Evolutionary conservation across 306 rosid species (phyloP).

Genomic region (Aeschynomene evenia): DNA sequence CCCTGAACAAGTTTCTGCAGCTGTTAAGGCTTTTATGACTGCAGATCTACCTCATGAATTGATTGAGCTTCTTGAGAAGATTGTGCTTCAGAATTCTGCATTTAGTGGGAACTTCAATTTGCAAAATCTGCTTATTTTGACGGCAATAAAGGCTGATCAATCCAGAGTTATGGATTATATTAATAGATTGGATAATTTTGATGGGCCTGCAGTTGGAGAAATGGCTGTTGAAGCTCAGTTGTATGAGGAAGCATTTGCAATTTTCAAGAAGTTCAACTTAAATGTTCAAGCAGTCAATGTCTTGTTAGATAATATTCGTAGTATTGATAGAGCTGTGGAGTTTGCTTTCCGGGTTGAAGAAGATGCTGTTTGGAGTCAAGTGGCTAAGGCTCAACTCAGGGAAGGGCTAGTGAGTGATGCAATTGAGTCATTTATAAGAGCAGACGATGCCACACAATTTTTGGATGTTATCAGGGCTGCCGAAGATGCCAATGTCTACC

Average conservation of each 20-base stretch:
- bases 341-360: constrained; percentile 99
- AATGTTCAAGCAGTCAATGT: constrained; percentile 99
- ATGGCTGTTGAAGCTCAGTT: constrained; percentile 94
- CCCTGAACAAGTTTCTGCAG: constrained; percentile 99
- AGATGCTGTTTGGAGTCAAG: constrained; percentile 99
- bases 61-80: constrained; percentile 99
- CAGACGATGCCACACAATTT: constrained; percentile 92
- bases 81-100: constrained; percentile 98
- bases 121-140: constrained; percentile 91
- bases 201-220: constrained; percentile 98
- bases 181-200: constrained; percentile 93
- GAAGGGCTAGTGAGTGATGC: constrained; percentile 99
- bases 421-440: constrained; percentile 93
- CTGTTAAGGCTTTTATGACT: constrained; percentile 99
- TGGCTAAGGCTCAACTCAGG: constrained; percentile 95
- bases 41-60: constrained; percentile 98
- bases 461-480: constrained; percentile 93
- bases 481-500: constrained; percentile 75
- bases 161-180: constrained; percentile 99
- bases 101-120: constrained; percentile 98
- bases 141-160: constrained; percentile 96
- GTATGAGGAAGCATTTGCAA: constrained; percentile 90
- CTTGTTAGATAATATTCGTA: constrained; percentile 76
- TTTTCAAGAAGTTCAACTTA: constrained; percentile 96
- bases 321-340: constrained; percentile 96